Percentiles rank a stretch among this genome's conserved stretches.
Conservation (phyloP, 345 rosid genomes). For the Rhodomyrtus tomentosa region DNA sequence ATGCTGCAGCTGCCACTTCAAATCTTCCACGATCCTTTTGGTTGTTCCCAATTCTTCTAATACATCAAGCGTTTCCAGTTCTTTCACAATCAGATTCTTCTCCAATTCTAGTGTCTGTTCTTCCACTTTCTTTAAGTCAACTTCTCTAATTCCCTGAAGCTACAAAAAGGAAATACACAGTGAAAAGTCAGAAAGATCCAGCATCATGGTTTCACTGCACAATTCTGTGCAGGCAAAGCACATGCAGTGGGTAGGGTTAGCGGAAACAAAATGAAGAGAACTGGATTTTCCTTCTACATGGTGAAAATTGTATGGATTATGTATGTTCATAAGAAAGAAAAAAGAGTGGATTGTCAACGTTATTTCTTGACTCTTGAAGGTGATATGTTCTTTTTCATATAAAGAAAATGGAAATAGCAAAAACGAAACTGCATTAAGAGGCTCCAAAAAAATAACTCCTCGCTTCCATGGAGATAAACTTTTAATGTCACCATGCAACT, state of each 20-base stretch:
- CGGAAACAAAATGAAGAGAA: not conserved
- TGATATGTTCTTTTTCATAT: not conserved
- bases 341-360: not conserved
- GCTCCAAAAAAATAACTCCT: not conserved
- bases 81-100: conserved; percentile 91
- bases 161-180: not conserved
- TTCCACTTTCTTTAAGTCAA: conserved; percentile 84
- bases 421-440: not conserved
- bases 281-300: not conserved
- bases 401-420: not conserved
- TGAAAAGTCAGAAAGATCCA: not conserved
- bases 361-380: not conserved
- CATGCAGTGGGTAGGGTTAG: not conserved
- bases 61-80: conserved; percentile 83
- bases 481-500: not conserved
- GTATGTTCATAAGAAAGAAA: not conserved
- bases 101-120: conserved; percentile 80
- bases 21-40: conserved; percentile 72
- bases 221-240: not conserved
- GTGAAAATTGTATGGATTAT: not conserved
- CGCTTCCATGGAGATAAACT: not conserved
- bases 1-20: conserved; percentile 74
- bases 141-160: conserved; percentile 44
- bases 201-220: not conserved
- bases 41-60: conserved; percentile 85